Percentiles rank a stretch among this genome's conserved stretches.
Conservation (phyloP, 2,329 filamentous ascomycete species). For the Trichoderma gracile region DNA sequence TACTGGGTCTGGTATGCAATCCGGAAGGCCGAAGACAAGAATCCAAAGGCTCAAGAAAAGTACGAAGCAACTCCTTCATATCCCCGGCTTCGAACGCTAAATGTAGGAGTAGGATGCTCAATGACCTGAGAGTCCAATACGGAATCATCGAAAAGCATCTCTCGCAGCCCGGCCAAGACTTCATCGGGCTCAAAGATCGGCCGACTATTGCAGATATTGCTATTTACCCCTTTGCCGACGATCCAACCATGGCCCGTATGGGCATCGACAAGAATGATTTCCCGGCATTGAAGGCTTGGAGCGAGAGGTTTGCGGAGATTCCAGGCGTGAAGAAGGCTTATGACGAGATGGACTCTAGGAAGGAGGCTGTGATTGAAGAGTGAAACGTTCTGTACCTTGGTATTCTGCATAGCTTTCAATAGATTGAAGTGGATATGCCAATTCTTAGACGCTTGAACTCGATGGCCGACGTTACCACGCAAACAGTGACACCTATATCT, state of each 20-base stretch:
- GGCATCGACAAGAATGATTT: constrained; percentile 21
- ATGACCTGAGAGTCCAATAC: constrained; percentile 15
- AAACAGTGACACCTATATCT: not conserved
- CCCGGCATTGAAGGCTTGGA: constrained; percentile 25
- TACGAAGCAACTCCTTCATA: not conserved
- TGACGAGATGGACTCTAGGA: constrained; percentile 18
- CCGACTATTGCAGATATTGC: constrained; percentile 28
- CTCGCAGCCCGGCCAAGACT: constrained; percentile 23
- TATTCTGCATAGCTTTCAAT: too few species aligned
- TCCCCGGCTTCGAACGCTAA: not conserved
- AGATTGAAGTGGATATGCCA: not conserved
- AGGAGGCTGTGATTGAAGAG: constrained; percentile 4
- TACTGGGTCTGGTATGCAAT: constrained; percentile 24
- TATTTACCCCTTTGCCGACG: constrained; percentile 25
- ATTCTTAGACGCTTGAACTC: not conserved
- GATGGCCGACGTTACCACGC: not conserved
- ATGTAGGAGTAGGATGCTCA: not conserved
- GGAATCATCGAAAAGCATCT: constrained; percentile 20
- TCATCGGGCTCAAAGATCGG: constrained; percentile 23
- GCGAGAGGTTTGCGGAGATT: constrained; percentile 20
- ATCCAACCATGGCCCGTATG: constrained; percentile 20
- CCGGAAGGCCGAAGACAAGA: constrained; percentile 21
- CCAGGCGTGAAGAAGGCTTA: constrained; percentile 23
- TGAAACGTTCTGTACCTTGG: not conserved
- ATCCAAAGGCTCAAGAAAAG: constrained; percentile 17